phyloP scores from a whole-genome alignment of 129 eudicot species.

The Flaveria sonorensis region DNA sequence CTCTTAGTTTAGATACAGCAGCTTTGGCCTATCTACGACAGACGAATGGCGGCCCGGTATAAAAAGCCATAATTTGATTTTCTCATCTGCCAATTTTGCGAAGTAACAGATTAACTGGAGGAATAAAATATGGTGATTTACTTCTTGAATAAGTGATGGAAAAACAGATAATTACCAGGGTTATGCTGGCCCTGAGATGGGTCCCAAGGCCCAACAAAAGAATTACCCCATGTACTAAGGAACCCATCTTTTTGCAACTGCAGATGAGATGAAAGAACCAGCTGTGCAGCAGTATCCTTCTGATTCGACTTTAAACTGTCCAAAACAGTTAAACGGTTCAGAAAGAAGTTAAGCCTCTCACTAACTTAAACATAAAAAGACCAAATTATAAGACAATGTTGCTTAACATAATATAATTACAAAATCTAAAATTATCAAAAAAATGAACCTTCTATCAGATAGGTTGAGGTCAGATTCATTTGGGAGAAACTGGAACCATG shows the following conservation, averaged over 20 bases:
- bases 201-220: constrained; percentile 98
- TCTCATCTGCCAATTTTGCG: constrained; percentile 61
- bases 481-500: constrained; percentile 98
- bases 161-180: constrained; percentile 65
- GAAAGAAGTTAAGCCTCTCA: neutral
- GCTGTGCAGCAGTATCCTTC: constrained; percentile 66
- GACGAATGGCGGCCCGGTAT: constrained; percentile 83
- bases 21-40: constrained; percentile 72
- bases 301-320: constrained; percentile 57
- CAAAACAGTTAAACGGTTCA: constrained; percentile 18
- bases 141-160: constrained; percentile 6
- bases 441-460: constrained; percentile 70
- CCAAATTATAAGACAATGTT: neutral
- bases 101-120: constrained; percentile 5
- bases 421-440: constrained; percentile 5
- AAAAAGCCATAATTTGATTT: constrained; percentile 97
- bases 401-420: constrained; percentile 4
- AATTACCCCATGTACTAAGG: constrained; percentile 92
- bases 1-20: constrained; percentile 79
- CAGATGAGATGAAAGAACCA: constrained; percentile 79
- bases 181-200: constrained; percentile 96
- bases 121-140: neutral
- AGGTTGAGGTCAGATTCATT: constrained; percentile 62
- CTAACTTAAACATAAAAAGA: constrained; percentile 1
- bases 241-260: constrained; percentile 91